These are phyloP conservation scores for Jaltomata sinuosa DNA, from an alignment of 257 asterid species.

Conservation along the genomic window DNA sequence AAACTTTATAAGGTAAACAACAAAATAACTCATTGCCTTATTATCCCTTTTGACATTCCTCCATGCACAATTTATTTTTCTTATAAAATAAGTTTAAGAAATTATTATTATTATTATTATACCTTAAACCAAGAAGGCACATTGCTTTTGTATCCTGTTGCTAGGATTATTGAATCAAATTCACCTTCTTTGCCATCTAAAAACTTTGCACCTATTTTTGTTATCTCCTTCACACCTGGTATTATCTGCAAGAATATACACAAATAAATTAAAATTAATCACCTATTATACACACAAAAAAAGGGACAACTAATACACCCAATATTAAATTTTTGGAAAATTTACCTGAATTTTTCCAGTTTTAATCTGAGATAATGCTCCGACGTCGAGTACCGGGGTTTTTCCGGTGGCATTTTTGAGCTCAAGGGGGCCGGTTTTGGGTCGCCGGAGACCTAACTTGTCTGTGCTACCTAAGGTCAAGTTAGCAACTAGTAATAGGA, in stretches of 20 bases:
- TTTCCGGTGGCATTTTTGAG: slow-evolving; percentile 89
- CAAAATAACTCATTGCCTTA: slow-evolving; percentile 1
- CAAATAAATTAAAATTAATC: not conserved
- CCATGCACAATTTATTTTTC: not conserved
- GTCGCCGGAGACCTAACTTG: slow-evolving; percentile 59
- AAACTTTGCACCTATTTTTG: slow-evolving; percentile 67
- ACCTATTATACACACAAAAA: not conserved
- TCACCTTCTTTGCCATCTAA: slow-evolving; percentile 69
- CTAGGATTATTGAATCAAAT: slow-evolving; percentile 73
- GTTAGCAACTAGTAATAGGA: slow-evolving; percentile 46
- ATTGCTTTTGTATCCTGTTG: slow-evolving; percentile 95
- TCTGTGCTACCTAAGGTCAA: slow-evolving; percentile 54
- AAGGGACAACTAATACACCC: no score
- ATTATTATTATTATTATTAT: not conserved
- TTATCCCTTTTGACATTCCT: not conserved
- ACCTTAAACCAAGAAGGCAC: slow-evolving; percentile 96
- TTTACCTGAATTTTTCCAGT: slow-evolving; percentile 67
- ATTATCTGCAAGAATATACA: slow-evolving; percentile 32
- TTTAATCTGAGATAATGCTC: slow-evolving; percentile 64
- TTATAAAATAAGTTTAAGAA: not conserved
- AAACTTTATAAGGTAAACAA: not conserved
- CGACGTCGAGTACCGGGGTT: slow-evolving; percentile 90
- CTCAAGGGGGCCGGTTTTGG: slow-evolving; percentile 82
- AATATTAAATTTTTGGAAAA: not conserved
- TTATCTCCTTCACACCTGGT: slow-evolving; percentile 68